Evolutionary conservation across 352 stramenopile species (phyloP), one percentile per base, ranked within the genome.

Genomic region (Peronospora destructor): DNA sequence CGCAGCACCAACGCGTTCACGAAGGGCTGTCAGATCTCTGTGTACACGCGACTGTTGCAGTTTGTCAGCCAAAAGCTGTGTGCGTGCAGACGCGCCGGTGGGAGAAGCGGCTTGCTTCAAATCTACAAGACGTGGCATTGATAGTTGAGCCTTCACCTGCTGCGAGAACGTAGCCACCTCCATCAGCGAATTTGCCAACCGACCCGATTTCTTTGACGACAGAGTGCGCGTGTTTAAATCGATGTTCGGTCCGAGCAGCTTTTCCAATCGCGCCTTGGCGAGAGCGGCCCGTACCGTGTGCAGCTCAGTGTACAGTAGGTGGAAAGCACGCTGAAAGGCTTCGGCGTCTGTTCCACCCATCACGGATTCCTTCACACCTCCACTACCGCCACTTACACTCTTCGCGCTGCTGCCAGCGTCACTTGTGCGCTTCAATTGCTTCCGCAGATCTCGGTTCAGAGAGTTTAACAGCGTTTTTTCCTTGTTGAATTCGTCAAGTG

Each of bases 401-500:
- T 66, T 62, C 0, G 50, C 34, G 11, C 36, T 63, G 19, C 49
- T 56, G 6, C 62, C 61, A 37, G 71, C 59, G 7, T 89, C 76
- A 35, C 67, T 89, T 1, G 66, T 72, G 16, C 79, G 77, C 47
- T 89, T 82, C 13, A 93, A 44, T 33, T 91, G 77, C 53, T 93
- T 93, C 7, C 79, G 79, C 9, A 93, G 61, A 32, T 91, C 76
- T 11, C 78, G 73, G 49, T 87, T 91, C 28, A 77, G 34, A 13
- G 73, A 66, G 49, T 87, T 84, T 12, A 91, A 50, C 11, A 71
- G 56, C 5, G 73, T 69, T 44, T 87, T 89, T 39, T 93, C 79
- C 58, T 93, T 93, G 54, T 91, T 83, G 9, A 70, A 87, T 49
- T 91, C 82, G 35, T 88, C 79, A 8, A 93, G 53, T 17, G 79